phyloP scores from a whole-genome alignment of 2,329 filamentous ascomycete species.

The Sarocladium brachiariae region DNA sequence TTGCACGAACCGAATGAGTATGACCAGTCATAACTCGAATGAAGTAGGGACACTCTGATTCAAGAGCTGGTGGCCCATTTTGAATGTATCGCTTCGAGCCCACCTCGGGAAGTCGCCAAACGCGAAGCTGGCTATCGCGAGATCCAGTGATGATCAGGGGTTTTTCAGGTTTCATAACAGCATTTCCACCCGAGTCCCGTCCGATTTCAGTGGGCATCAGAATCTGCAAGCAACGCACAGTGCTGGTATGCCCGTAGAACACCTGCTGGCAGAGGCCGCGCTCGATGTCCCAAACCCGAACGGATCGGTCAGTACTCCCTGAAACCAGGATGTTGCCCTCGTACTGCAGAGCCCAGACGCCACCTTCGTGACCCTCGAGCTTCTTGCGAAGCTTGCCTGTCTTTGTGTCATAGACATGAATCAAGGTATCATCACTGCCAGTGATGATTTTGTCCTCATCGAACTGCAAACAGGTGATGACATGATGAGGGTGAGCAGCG shows the following conservation, averaged over 20 bases:
- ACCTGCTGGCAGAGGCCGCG: constrained; percentile 87
- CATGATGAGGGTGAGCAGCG: constrained; percentile 89
- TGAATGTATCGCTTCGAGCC: constrained; percentile 74
- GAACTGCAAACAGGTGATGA: constrained; percentile 96
- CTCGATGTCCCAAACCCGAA: constrained; percentile 99
- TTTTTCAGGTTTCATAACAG: constrained; percentile 86
- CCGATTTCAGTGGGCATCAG: constrained; percentile 78
- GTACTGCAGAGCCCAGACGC: constrained; percentile 96
- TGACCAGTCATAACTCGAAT: constrained; percentile 82
- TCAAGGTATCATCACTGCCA: constrained; percentile 93
- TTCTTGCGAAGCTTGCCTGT: constrained; percentile 78
- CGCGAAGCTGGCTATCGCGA: constrained; percentile 84
- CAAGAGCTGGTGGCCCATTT: constrained; percentile 64
- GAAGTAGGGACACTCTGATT: constrained; percentile 88
- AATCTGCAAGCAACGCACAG: constrained; percentile 91
- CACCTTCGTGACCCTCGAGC: constrained; percentile 89
- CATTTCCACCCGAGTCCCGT: constrained; percentile 60
- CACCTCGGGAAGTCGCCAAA: constrained; percentile 86
- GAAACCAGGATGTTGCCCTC: constrained; percentile 93
- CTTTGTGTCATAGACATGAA: constrained; percentile 96
- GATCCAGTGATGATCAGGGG: constrained; percentile 97
- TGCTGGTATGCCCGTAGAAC: constrained; percentile 96
- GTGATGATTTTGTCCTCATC: constrained; percentile 98
- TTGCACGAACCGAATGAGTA: constrained; percentile 88
- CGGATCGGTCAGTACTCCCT: constrained; percentile 90